These are phyloP conservation scores for Polytolypa hystricis DNA, from an alignment of 2,329 filamentous ascomycete species.

Conservation along the genomic window DNA sequence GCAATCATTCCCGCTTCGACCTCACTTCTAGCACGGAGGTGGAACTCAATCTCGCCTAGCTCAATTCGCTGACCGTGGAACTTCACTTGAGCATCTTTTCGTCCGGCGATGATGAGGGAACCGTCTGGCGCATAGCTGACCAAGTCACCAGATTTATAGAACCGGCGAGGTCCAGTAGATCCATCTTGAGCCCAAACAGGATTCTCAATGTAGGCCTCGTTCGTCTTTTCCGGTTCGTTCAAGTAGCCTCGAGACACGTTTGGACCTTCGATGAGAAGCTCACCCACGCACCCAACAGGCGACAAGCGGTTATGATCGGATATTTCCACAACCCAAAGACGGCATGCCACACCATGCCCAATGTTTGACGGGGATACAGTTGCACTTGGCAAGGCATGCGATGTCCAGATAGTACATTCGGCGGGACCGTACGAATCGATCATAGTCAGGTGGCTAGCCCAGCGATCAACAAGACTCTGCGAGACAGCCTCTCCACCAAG, in stretches of 20 bases:
- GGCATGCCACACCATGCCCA: slow-evolving; percentile 23
- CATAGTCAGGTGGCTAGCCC: slow-evolving; percentile 52
- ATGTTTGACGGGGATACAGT: slow-evolving; percentile 25
- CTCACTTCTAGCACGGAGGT: slow-evolving; percentile 18
- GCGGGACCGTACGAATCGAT: slow-evolving; percentile 76
- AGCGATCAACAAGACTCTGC: slow-evolving; percentile 55
- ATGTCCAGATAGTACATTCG: slow-evolving; percentile 37
- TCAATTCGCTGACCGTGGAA: slow-evolving; percentile 55
- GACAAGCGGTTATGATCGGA: slow-evolving; percentile 29
- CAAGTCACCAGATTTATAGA: slow-evolving; percentile 33
- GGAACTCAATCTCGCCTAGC: slow-evolving; percentile 41
- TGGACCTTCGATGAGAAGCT: slow-evolving; percentile 34
- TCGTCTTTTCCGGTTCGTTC: slow-evolving; percentile 47
- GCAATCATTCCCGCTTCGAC: slow-evolving; percentile 27
- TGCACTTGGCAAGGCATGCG: slow-evolving; percentile 5
- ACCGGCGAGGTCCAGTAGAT: slow-evolving; percentile 17
- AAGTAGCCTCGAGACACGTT: slow-evolving; percentile 54
- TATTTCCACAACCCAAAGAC: slow-evolving; percentile 31
- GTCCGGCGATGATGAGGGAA: slow-evolving; percentile 38
- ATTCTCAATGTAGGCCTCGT: slow-evolving; percentile 46
- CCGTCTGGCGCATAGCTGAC: slow-evolving; percentile 28
- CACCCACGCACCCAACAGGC: slow-evolving; percentile 31
- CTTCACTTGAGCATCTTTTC: slow-evolving; percentile 60
- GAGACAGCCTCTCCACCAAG: slow-evolving; percentile 74
- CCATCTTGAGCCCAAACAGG: slow-evolving; percentile 42